Evolutionary conservation across 2,329 filamentous ascomycete genomes (phyloP).

Genomic region (Reticulascus tulasneorum): DNA sequence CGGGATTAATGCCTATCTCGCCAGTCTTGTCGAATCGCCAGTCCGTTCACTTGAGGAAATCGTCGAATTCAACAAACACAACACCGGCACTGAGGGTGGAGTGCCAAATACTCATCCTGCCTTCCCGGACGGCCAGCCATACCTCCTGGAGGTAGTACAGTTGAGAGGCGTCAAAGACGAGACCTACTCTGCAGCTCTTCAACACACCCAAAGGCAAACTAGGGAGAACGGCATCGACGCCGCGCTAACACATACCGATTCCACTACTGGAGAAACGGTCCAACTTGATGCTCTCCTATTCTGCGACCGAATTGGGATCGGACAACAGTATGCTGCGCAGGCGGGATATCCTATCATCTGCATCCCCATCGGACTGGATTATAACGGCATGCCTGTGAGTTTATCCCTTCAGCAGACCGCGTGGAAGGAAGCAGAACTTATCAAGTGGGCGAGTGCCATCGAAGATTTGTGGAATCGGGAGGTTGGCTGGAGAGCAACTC

Average conservation of each 20-base stretch:
- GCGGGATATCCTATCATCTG: conserved; percentile 72
- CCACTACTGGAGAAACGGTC: no score
- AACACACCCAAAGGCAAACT: conserved; percentile 54
- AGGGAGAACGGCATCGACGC: conserved; percentile 68
- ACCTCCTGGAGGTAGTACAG: conserved; percentile 58
- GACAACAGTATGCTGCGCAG: conserved; percentile 65
- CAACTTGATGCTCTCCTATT: no score
- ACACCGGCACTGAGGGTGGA: conserved; percentile 65
- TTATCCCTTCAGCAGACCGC: no score
- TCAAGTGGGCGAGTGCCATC: no score
- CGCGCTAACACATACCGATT: conserved; percentile 35
- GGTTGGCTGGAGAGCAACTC: no score
- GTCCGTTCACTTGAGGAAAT: conserved; percentile 60
- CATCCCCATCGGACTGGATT: no score
- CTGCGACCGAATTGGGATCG: no score
- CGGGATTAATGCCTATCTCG: conserved; percentile 57
- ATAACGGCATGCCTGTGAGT: no score
- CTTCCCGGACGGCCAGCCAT: conserved; percentile 66
- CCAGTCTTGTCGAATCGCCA: conserved; percentile 56
- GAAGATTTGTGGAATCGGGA: no score
- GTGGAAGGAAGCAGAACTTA: no score
- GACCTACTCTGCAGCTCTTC: conserved; percentile 63
- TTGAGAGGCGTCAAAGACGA: conserved; percentile 58
- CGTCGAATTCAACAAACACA: conserved; percentile 58
- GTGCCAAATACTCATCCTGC: conserved; percentile 50